A percentile compares a stretch with the other conserved stretches of the same genome.
Evolutionary conservation across 345 rosid species (phyloP).

Genomic region (Arabis hirsuta): DNA sequence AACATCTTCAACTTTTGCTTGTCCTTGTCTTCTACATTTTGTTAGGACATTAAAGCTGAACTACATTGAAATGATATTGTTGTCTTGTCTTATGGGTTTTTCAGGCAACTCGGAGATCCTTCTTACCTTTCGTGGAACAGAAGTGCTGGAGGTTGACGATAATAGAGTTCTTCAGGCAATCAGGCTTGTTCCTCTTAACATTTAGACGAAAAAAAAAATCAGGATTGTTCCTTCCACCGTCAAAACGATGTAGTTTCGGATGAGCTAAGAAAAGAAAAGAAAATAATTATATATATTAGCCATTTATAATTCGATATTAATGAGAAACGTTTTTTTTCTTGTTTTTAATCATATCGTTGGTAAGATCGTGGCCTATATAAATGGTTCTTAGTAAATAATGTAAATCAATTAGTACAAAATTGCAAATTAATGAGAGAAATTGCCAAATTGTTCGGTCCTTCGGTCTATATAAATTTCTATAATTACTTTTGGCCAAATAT

Average conservation of each 20-base stretch:
- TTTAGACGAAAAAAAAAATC: no score
- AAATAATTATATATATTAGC: not conserved
- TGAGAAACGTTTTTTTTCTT: not conserved
- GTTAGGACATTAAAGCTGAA: not conserved
- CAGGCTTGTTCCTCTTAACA: slow-evolving; percentile 28
- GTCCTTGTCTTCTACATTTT: not conserved
- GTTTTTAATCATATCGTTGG: not conserved
- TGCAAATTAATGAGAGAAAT: not conserved
- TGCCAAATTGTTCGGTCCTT: not conserved
- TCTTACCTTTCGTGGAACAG: slow-evolving; percentile 94
- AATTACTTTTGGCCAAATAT: no score
- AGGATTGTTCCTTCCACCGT: slow-evolving; percentile 25
- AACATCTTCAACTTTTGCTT: slow-evolving; percentile 1
- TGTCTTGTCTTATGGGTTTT: slow-evolving; percentile 34
- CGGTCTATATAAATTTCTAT: no score
- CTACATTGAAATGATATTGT: slow-evolving; percentile 20
- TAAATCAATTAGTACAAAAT: slow-evolving; percentile 10
- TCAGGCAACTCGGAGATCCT: slow-evolving; percentile 96
- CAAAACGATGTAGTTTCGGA: slow-evolving; percentile 7
- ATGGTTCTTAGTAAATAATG: slow-evolving; percentile 23
- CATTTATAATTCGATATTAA: slow-evolving; percentile 1
- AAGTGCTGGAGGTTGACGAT: slow-evolving; percentile 59
- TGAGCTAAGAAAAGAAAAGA: slow-evolving; percentile 13
- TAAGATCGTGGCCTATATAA: slow-evolving; percentile 2
- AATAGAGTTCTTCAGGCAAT: not conserved